Percentiles rank a stretch among this genome's conserved stretches.
These are phyloP conservation scores for Bacterosira constricta DNA, from an alignment of 108 stramenopile species.

Conservation along the genomic window DNA sequence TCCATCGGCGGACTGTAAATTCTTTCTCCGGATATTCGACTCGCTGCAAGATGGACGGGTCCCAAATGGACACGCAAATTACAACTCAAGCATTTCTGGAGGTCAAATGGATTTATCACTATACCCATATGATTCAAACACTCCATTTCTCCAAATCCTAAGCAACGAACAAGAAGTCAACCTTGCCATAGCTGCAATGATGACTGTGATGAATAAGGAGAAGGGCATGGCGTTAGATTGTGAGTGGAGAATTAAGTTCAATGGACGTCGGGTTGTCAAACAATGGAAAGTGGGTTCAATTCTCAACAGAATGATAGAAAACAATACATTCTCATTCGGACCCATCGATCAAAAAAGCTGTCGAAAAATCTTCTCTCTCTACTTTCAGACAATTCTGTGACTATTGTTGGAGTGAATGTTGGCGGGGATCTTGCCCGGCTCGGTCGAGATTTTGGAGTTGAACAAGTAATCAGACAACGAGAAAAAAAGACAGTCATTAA, in stretches of 20 bases:
- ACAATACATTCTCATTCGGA: not conserved
- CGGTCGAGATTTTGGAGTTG: slow-evolving; percentile 30
- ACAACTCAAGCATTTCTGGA: not conserved
- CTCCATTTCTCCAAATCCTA: not conserved
- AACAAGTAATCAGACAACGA: not conserved
- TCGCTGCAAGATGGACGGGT: slow-evolving; percentile 22
- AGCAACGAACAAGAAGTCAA: slow-evolving; percentile 7
- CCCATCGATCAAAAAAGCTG: not conserved
- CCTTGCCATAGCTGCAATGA: slow-evolving; percentile 1
- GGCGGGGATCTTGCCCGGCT: slow-evolving; percentile 35
- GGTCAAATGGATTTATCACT: not conserved
- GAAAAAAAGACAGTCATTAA: slow-evolving; percentile 20
- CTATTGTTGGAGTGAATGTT: slow-evolving; percentile 27
- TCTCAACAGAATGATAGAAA: not conserved
- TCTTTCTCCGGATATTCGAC: slow-evolving; percentile 6
- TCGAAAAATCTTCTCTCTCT: slow-evolving; percentile 12
- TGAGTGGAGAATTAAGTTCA: slow-evolving; percentile 19
- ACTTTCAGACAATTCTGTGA: not conserved
- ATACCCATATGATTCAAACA: not conserved
- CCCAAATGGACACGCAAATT: no score
- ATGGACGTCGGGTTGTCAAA: not conserved
- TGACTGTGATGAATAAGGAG: not conserved
- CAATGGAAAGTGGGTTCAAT: slow-evolving; percentile 18
- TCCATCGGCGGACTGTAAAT: slow-evolving; percentile 15
- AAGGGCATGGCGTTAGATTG: slow-evolving; percentile 16